Evolutionary conservation across 106 monocot species (phyloP).

Genomic region (Dendrobium officinale): DNA sequence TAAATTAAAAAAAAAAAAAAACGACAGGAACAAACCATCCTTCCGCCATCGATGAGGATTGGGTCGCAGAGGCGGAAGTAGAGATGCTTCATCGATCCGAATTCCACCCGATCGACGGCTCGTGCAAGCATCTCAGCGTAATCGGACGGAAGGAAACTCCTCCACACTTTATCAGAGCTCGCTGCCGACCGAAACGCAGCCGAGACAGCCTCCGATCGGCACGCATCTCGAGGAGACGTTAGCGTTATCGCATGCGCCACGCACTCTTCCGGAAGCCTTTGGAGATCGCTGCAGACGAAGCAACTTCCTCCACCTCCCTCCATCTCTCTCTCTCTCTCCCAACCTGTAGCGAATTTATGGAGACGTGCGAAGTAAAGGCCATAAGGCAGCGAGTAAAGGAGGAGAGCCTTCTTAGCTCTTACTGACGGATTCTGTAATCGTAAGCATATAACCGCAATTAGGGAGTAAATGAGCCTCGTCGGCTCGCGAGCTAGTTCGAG

Average conservation of each 20-base stretch:
- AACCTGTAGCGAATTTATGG: no score
- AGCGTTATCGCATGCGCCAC: slow-evolving; percentile 32
- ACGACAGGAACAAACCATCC: slow-evolving; percentile 13
- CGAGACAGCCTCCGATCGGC: slow-evolving; percentile 29
- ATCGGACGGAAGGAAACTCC: slow-evolving; percentile 37
- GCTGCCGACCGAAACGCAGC: slow-evolving; percentile 24
- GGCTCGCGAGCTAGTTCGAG: no score
- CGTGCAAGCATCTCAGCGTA: slow-evolving; percentile 23
- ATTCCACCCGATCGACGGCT: slow-evolving; percentile 16
- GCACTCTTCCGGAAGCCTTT: slow-evolving; percentile 10
- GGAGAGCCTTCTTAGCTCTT: no score
- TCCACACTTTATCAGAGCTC: slow-evolving; percentile 39
- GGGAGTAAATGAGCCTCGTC: no score
- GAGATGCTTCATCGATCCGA: slow-evolving; percentile 31
- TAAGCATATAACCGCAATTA: no score
- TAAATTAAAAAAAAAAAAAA: neutral
- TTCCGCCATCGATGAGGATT: slow-evolving; percentile 43
- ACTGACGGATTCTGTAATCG: no score
- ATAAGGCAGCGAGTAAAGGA: no score
- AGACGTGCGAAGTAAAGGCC: no score
- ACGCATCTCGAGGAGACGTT: slow-evolving; percentile 40
- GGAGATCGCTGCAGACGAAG: no score
- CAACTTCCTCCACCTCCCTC: no score
- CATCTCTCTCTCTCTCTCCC: no score
- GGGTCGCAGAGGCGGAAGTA: slow-evolving; percentile 34